phyloP scores from a whole-genome alignment of 73 alveolate species.

The Paramecium primaurelia region DNA sequence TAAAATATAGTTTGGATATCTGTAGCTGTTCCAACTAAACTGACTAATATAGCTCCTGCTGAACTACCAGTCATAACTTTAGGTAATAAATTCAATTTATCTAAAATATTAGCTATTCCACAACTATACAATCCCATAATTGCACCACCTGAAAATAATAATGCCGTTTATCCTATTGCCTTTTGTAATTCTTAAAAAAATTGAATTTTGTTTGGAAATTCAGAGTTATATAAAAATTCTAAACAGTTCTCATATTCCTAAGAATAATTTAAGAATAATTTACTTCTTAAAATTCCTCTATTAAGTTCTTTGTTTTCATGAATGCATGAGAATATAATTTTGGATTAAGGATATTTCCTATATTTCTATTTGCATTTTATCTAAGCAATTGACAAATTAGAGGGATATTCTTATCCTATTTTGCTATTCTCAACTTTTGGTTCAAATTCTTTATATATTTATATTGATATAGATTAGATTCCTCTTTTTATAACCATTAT shows the following conservation, averaged over 20 bases:
- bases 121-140: constrained; percentile 75
- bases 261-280: constrained; percentile 63
- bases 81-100: constrained; percentile 73
- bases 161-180: constrained; percentile 77
- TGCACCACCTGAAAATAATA: constrained; percentile 78
- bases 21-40: constrained; percentile 52
- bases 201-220: constrained; percentile 42
- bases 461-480: constrained; percentile 59
- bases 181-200: constrained; percentile 75
- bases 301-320: constrained; percentile 70
- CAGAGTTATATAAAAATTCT: constrained; percentile 30
- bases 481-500: constrained; percentile 61
- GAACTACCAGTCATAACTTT: constrained; percentile 77
- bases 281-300: constrained; percentile 69
- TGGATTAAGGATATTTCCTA: constrained; percentile 68
- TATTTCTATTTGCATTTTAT: constrained; percentile 65
- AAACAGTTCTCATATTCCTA: constrained; percentile 60
- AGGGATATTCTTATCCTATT: constrained; percentile 42
- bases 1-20: constrained; percentile 29
- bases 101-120: constrained; percentile 70
- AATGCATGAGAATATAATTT: constrained; percentile 64
- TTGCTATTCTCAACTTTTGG: constrained; percentile 43
- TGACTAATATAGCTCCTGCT: constrained; percentile 76
- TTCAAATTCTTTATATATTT: constrained; percentile 30
- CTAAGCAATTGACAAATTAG: constrained; percentile 48